These are phyloP conservation scores for Collybiopsis confluens DNA, from an alignment of 768 basidiomycete genomes.

Conservation along the genomic window DNA sequence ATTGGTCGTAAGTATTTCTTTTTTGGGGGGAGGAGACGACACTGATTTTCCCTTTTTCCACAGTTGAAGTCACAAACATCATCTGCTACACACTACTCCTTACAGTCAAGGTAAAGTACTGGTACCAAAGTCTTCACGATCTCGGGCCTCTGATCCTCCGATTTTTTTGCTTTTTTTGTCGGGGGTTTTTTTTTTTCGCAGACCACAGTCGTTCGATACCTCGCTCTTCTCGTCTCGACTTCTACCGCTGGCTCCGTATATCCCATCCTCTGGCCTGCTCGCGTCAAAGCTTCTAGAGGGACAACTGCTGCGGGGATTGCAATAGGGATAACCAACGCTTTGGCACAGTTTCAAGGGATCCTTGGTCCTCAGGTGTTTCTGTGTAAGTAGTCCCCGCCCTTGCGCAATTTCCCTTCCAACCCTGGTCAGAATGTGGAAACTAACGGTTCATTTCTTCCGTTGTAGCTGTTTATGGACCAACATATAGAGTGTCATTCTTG, in stretches of 20 bases:
- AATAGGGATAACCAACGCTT: conserved; percentile 18
- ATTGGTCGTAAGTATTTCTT: conserved; percentile 8
- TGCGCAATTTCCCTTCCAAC: neutral
- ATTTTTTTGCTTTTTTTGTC: neutral
- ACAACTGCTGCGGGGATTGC: conserved; percentile 18
- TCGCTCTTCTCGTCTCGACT: conserved; percentile 16
- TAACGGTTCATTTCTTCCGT: too few relatives aligned
- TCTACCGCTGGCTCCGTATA: conserved; percentile 17
- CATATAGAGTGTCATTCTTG: conserved; percentile 14
- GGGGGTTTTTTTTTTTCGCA: neutral
- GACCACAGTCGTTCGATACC: conserved; percentile 12
- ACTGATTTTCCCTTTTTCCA: too few relatives aligned
- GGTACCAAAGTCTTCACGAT: too few relatives aligned
- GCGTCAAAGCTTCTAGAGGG: conserved; percentile 17
- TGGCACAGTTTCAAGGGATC: conserved; percentile 17
- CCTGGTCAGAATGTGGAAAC: neutral
- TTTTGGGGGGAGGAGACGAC: too few relatives aligned
- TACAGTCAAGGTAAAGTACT: conserved; percentile 11
- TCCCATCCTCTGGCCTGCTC: conserved; percentile 18
- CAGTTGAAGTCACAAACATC: conserved; percentile 16
- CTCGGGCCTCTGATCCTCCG: neutral
- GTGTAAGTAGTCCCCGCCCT: neutral
- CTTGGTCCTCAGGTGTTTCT: conserved; percentile 18
- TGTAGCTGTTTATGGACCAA: conserved; percentile 1
- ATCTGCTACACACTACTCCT: conserved; percentile 16